phyloP scores from a whole-genome alignment of 495 filamentous ascomycete genomes.

The Penicillium fimorum region DNA sequence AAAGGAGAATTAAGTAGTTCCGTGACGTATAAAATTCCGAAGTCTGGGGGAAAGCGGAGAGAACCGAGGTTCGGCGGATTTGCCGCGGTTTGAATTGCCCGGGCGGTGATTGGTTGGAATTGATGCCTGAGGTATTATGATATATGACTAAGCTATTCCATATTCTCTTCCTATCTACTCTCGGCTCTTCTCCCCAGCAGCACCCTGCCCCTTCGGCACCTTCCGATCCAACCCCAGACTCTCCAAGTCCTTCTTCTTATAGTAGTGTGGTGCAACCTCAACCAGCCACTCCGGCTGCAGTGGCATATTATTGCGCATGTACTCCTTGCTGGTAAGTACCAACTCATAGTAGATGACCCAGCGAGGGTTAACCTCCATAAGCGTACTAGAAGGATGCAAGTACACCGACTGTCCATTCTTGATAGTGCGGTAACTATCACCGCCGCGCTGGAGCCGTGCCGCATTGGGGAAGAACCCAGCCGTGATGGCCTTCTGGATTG shows the following conservation, averaged over 20 bases:
- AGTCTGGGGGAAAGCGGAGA: constrained; percentile 25
- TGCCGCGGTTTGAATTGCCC: constrained; percentile 26
- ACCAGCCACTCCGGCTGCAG: constrained; percentile 81
- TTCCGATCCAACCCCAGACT: constrained; percentile 76
- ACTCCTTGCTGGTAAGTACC: constrained; percentile 91
- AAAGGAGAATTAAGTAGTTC: not conserved
- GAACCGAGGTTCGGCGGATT: constrained; percentile 26
- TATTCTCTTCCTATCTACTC: not conserved
- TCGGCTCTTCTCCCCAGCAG: constrained; percentile 44
- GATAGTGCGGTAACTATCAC: constrained; percentile 90
- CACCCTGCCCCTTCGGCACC: constrained; percentile 64
- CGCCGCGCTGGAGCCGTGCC: constrained; percentile 77
- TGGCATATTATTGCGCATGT: constrained; percentile 85
- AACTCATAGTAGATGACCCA: constrained; percentile 91
- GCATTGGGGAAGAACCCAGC: constrained; percentile 96
- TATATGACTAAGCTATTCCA: not conserved
- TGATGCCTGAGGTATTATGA: constrained; percentile 2
- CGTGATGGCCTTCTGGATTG: constrained; percentile 84
- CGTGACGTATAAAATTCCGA: constrained; percentile 16
- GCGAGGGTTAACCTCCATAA: constrained; percentile 81
- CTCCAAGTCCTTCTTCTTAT: constrained; percentile 92
- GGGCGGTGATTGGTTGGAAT: constrained; percentile 22
- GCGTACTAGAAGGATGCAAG: constrained; percentile 79
- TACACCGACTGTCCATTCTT: constrained; percentile 90
- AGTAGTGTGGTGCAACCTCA: constrained; percentile 92